Base-by-base conservation (phyloP, 2,329 filamentous ascomycete genomes). In the Cordyceps militaris region DNA sequence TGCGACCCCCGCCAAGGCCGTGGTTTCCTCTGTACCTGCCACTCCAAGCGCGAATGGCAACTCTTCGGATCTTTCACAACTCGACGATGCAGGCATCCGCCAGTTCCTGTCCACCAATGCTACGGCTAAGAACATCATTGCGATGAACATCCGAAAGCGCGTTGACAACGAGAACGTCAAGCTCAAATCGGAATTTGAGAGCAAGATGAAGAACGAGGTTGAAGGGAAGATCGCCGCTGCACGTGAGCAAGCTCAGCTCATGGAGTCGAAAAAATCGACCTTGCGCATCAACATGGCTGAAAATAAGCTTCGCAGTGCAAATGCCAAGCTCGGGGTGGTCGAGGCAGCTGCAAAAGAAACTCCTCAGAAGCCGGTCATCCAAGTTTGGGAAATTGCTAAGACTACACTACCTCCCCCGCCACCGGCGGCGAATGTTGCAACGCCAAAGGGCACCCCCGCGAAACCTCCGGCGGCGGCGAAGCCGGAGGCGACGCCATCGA, bases 321-420 rank as follows among this genome's bases (percentile, higher is more conserved):
- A 79, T 52, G 88, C 87, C 4, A 95, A 94, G 74, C 74, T 95
- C 32, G 81, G 82, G 1, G 83, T 94, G 1, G 88, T 97, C 3
- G 82, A 91, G 66, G 88, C 84, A 48, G 92, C 93, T 13, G 91
- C 88, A 0, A 80, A 79, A n/a, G 88, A 96, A 49, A 97, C 92
- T 0, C 93, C 93, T 0, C 80, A 93, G 65, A 86, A 85, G 68
- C 84, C 91, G 0, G 91, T 97, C 4, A 82, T 77, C 10, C 91
- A 97, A 71, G 92, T 97, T 0, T 97, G 90, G 89, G 85, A 87
- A 62, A 75, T 89, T 56, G 91, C 88, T 0, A 92, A 93, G 72
- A 77, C 55, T 21, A 66, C 72, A 23, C 68, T 70, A 42, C 63
- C 67, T n/a, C 66, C 67, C 4, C 61, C 64, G 10, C 54, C 57